Percentiles rank a stretch among this genome's conserved stretches.
These are phyloP conservation scores for Emericellopsis cladophorae DNA, from an alignment of 2,329 filamentous ascomycete genomes.

Conservation along the genomic window DNA sequence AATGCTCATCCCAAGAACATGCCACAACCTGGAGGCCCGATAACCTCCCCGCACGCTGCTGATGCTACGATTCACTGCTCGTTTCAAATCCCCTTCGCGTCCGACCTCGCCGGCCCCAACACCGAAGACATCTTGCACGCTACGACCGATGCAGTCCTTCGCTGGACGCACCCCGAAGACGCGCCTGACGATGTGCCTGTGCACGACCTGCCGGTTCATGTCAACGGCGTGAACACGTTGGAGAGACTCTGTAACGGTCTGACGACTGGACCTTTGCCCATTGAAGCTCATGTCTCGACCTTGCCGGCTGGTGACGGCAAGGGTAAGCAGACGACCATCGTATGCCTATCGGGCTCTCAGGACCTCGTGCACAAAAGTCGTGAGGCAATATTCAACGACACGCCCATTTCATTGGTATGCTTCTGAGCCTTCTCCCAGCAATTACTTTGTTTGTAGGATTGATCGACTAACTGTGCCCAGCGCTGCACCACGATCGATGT, in stretches of 20 bases:
- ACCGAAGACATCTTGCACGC: slow-evolving; percentile 92
- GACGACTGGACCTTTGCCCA: slow-evolving; percentile 54
- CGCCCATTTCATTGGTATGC: slow-evolving; percentile 81
- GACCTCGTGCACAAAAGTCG: slow-evolving; percentile 84
- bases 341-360: slow-evolving; percentile 78
- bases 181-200: slow-evolving; percentile 74
- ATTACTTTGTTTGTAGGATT: slow-evolving; percentile 22
- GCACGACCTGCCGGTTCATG: slow-evolving; percentile 85
- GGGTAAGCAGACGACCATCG: slow-evolving; percentile 64
- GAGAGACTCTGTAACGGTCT: slow-evolving; percentile 72
- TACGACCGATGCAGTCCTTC: slow-evolving; percentile 71
- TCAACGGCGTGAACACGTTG: slow-evolving; percentile 71
- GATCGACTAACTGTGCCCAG: slow-evolving; percentile 17
- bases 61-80: slow-evolving; percentile 79
- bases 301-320: slow-evolving; percentile 63
- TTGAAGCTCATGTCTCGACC: slow-evolving; percentile 75
- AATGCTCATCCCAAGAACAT: slow-evolving; percentile 46
- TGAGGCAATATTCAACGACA: slow-evolving; percentile 81
- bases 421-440: neutral
- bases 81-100: slow-evolving; percentile 95
- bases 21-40: slow-evolving; percentile 37
- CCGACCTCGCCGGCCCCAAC: slow-evolving; percentile 82
- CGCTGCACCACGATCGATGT: slow-evolving; percentile 89
- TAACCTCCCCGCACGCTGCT: slow-evolving; percentile 56
- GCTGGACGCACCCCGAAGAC: slow-evolving; percentile 88